Base-by-base conservation (phyloP, 441 rosid genomes). In the Gossypium trilobum region DNA sequence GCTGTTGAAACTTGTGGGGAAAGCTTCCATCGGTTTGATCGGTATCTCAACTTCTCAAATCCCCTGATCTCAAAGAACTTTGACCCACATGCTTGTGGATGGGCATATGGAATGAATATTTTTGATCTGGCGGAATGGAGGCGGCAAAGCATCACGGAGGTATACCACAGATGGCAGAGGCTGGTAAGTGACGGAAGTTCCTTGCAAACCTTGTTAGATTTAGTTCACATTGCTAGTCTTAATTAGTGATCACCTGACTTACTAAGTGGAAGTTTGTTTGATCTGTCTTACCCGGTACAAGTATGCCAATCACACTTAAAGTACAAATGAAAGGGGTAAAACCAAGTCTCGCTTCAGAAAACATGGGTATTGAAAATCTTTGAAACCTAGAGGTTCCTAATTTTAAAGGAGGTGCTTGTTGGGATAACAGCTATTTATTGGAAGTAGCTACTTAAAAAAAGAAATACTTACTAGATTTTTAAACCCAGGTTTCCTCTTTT, bases 1-100 rank as follows among this genome's bases (percentile, higher is more conserved):
- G 99, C 96, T 20, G 97, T 95, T 27, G 97, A 95, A 87, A 95
- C 97, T 23, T 95, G 99, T 80, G 90, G 97, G 74, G 93, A 92
- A 84, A 95, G 83, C 80, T 95, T 95, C 77, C 97, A 95, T 81
- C 93, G 97, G 23, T 94, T 90, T 78, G 97, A 94, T 84, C 86
- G 93, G 19, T 95, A 95, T 77, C 99, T 95, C 68, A 95, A 95
- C 86, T 95, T 95, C 84, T 92, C 95, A 48, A 79, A 90, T 85
- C 89, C 95, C 55, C 83, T 83, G 7, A 87, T 90, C 50, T 77
- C 93, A 48, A 87, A 79, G 77, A 88, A 85, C 73, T 90, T 88
- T 42, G 77, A 88, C 31, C 87, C 93, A 1, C 90, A 66, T 64
- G 91, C 95, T 71, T 90, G 95, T 77, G 92, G 92, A 67, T 90